A percentile compares a stretch with the other conserved stretches of the same genome.
Evolutionary conservation across 805 yeast genomes (phyloP).

Genomic region (Spathaspora hagerdaliae): DNA sequence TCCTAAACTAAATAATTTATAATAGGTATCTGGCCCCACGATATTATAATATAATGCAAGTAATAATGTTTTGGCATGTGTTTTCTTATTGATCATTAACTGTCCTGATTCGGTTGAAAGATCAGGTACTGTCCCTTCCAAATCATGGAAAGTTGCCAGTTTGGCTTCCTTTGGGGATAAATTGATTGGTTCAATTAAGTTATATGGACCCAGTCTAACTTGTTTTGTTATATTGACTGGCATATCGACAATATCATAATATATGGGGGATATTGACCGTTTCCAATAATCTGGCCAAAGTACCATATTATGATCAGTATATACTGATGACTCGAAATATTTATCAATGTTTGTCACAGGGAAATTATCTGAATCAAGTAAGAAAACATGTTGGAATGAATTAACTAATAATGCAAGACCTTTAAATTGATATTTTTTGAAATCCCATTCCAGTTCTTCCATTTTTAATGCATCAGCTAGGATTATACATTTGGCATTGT

Average conservation of each 20-base stretch:
- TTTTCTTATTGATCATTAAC: slow-evolving; percentile 53
- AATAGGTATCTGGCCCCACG: slow-evolving; percentile 61
- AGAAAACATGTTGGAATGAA: slow-evolving; percentile 42
- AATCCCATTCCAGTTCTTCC: slow-evolving; percentile 11
- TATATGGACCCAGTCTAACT: slow-evolving; percentile 27
- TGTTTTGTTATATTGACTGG: slow-evolving; percentile 17
- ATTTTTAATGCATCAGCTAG: slow-evolving; percentile 26
- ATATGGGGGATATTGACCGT: slow-evolving; percentile 58
- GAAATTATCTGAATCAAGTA: slow-evolving; percentile 49
- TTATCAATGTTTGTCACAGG: slow-evolving; percentile 39
- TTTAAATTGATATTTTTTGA: slow-evolving; percentile 48
- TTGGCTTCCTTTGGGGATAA: slow-evolving; percentile 30
- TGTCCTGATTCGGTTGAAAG: slow-evolving; percentile 70
- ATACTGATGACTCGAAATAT: slow-evolving; percentile 43
- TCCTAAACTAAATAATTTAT: slow-evolving; percentile 65
- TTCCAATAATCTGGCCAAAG: slow-evolving; percentile 73
- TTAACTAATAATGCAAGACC: slow-evolving; percentile 61
- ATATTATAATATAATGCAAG: slow-evolving; percentile 62
- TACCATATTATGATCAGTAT: slow-evolving; percentile 45
- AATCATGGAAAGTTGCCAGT: slow-evolving; percentile 19
- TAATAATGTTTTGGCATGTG: slow-evolving; percentile 54
- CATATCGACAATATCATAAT: slow-evolving; percentile 44
- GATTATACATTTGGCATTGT: slow-evolving; percentile 44
- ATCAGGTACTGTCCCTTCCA: slow-evolving; percentile 55
- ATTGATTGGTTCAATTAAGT: slow-evolving; percentile 29